These are phyloP conservation scores for Trypethelium eluteriae DNA, from an alignment of 495 filamentous ascomycete species.

Conservation along the genomic window DNA sequence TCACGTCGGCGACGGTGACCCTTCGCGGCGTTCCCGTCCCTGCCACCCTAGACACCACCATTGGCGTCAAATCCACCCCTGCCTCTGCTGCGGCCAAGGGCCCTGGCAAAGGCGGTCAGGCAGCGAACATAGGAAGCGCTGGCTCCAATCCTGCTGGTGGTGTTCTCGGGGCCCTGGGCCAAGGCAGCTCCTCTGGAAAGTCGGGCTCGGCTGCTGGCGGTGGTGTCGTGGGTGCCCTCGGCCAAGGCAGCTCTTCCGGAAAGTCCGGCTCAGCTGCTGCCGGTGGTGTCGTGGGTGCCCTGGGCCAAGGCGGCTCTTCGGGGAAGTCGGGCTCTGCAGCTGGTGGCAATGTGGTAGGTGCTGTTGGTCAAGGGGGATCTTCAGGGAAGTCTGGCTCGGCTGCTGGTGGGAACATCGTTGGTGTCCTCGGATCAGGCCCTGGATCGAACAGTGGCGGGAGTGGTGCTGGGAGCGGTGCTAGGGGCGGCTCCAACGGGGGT, in stretches of 20 bases:
- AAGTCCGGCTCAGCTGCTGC: too few species aligned
- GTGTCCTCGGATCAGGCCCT: not conserved
- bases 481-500: not conserved
- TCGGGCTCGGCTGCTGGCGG: not conserved
- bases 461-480: not conserved
- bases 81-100: not conserved
- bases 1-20: not conserved
- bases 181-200: not conserved
- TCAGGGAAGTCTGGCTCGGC: not conserved
- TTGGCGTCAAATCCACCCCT: not conserved
- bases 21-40: not conserved
- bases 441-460: not conserved
- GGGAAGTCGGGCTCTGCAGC: not conserved
- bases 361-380: not conserved
- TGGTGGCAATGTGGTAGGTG: not conserved
- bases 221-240: not conserved
- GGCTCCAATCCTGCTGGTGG: not conserved
- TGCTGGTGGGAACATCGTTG: not conserved
- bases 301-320: not conserved
- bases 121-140: not conserved
- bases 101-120: not conserved
- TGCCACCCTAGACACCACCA: conserved; percentile 4
- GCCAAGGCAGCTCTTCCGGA: not conserved
- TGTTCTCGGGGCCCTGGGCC: not conserved
- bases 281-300: not conserved